These are phyloP conservation scores for Discostella pseudostelligera DNA, from an alignment of 108 stramenopile genomes.

Conservation along the genomic window DNA sequence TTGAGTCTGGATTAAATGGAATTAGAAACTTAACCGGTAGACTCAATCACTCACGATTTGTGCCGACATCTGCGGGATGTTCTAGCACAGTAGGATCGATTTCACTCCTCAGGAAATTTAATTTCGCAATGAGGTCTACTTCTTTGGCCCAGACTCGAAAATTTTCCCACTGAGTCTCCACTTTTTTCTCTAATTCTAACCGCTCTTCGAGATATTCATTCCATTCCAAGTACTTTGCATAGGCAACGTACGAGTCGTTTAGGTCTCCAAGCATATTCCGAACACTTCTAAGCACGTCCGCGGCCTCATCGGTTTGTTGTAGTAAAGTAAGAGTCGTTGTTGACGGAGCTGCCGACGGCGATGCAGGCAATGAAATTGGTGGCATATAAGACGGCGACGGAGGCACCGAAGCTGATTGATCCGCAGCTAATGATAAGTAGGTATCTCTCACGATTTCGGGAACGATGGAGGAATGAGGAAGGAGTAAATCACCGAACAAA, in stretches of 20 bases:
- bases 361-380: background rate
- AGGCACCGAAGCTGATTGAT: background rate
- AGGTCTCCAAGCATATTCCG: conserved; percentile 43
- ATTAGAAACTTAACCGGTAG: too few relatives aligned
- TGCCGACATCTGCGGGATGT: background rate
- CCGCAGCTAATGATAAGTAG: background rate
- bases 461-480: conserved; percentile 16
- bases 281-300: conserved; percentile 15
- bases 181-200: conserved; percentile 2
- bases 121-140: conserved; percentile 26
- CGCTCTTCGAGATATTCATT: conserved; percentile 35
- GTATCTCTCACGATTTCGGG: conserved; percentile 14
- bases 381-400: background rate
- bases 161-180: conserved; percentile 31
- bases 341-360: background rate
- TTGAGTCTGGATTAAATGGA: too few relatives aligned
- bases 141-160: conserved; percentile 39
- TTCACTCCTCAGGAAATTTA: conserved; percentile 29
- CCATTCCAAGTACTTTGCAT: conserved; percentile 35
- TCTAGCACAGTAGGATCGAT: background rate
- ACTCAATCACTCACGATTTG: background rate
- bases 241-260: conserved; percentile 43
- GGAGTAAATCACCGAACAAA: conserved; percentile 37
- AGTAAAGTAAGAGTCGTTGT: background rate
- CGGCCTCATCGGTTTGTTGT: conserved; percentile 15